Base-by-base conservation (phyloP, 2,329 filamentous ascomycete genomes). In the Bipolaris zeicola region DNA sequence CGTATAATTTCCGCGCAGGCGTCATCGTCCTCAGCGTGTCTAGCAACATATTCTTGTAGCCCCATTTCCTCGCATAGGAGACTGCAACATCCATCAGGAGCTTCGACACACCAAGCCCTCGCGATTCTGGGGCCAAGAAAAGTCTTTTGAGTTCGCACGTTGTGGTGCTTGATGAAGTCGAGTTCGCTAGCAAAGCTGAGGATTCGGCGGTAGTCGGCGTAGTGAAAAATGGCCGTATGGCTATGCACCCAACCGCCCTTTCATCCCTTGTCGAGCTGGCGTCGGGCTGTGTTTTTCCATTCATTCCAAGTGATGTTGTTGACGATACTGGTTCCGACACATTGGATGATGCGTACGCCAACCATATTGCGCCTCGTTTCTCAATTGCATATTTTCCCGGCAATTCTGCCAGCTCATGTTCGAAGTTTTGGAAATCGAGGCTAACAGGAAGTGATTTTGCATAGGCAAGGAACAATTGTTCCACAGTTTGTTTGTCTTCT, bases 71-170 rank as follows among this genome's bases (percentile, higher is more conserved):
- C 20, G 84, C 85, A 33, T 74, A 71, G 5, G 68, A 66, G 5
- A 87, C 64, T 3, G 81, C 76, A 0, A 67, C 70, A 43, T 78
- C 69, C 4, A 84, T 77, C 16, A 87, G 71, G 3, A 74, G 72
- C 48, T 76, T 77, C 1, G 84, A 83, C 1, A 84, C 66, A 0
- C 83, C 82, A 11, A 76, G 62, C 2, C 84, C 81, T 22, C 84
- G 78, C 1, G 79, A 78, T 38, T 73, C 65, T 0, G 81, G 81
- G 2, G 72, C 57, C 7, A 85, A 78, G 61, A 84, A 87, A 0
- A 87, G 74, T 1, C 85, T 77, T 67, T 87, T 87, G 75, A 87
- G 82, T 67, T 87, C 85, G 62, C 80, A 82, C 18, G 67, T 69
- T 13, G 55, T 20, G 14, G 43, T 38, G 5, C 54, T 20, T 18